A percentile compares a stretch with the other conserved stretches of the same genome.
Evolutionary conservation across 2,329 filamentous ascomycete species (phyloP).

Genomic region (Neonectria hederae): DNA sequence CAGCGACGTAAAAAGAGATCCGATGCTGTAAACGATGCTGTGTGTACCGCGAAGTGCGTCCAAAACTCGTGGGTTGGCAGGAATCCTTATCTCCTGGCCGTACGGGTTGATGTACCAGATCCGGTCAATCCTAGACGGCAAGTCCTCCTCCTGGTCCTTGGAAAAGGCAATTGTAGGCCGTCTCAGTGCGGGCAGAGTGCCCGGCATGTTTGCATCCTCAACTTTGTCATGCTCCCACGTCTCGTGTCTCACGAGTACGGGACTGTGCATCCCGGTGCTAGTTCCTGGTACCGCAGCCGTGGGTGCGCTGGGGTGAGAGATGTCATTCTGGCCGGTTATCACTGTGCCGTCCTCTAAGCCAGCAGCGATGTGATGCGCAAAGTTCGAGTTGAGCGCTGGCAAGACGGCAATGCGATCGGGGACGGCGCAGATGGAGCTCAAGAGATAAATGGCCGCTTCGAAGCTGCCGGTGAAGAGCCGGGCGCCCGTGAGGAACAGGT

Average conservation of each 20-base stretch:
- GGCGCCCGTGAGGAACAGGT: conserved; percentile 84
- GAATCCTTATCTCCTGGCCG: conserved; percentile 91
- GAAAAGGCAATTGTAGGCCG: conserved; percentile 84
- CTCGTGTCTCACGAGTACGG: conserved; percentile 53
- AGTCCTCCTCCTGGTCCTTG: conserved; percentile 78
- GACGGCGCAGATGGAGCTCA: conserved; percentile 87
- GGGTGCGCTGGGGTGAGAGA: conserved; percentile 81
- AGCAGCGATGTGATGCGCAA: conserved; percentile 92
- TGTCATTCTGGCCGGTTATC: conserved; percentile 92
- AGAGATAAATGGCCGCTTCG: conserved; percentile 89
- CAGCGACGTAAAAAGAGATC: conserved; percentile 91
- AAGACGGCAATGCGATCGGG: conserved; percentile 80
- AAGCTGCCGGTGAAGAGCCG: conserved; percentile 92
- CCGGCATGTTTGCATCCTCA: conserved; percentile 83
- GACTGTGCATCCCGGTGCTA: conserved; percentile 43
- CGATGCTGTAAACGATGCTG: conserved; percentile 88
- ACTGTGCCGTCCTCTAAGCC: conserved; percentile 78
- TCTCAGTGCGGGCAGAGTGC: conserved; percentile 81
- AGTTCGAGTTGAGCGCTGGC: conserved; percentile 93
- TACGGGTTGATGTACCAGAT: conserved; percentile 99
- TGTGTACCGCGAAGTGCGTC: conserved; percentile 71
- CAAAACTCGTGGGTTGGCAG: conserved; percentile 83
- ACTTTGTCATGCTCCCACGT: conserved; percentile 69
- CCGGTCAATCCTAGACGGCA: conserved; percentile 79
- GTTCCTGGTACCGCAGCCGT: conserved; percentile 55